Percentiles rank a stretch among this genome's conserved stretches.
Evolutionary conservation across 768 basidiomycete species (phyloP).

Genomic region (Leucosporidium scottii): DNA sequence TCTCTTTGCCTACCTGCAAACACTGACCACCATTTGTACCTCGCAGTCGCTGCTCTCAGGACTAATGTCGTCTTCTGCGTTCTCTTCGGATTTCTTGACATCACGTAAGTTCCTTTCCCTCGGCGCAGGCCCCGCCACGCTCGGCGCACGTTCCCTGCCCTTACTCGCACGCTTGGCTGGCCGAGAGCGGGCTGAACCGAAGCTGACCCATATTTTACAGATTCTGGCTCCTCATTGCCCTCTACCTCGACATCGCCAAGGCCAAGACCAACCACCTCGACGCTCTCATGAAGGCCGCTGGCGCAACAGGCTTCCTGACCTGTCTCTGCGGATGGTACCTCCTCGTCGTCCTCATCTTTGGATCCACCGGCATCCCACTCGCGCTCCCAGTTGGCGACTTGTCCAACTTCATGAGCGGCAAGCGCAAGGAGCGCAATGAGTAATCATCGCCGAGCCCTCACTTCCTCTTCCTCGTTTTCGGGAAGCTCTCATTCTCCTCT

Average conservation of each 20-base stretch:
- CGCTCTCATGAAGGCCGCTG: constrained; percentile 27
- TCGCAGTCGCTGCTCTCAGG: constrained; percentile 32
- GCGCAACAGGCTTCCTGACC: constrained; percentile 35
- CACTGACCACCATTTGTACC: too few species aligned
- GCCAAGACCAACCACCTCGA: constrained; percentile 7
- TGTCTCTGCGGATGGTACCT: constrained; percentile 19
- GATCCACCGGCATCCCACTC: constrained; percentile 33
- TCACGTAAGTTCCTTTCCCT: background rate
- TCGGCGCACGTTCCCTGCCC: too few species aligned
- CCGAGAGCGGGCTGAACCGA: too few species aligned
- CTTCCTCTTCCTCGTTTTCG: too few species aligned
- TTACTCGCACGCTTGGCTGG: too few species aligned
- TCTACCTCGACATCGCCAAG: constrained; percentile 27
- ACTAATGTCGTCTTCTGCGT: constrained; percentile 34
- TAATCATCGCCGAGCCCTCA: too few species aligned
- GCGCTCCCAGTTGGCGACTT: constrained; percentile 38
- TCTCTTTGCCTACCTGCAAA: too few species aligned
- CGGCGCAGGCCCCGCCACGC: too few species aligned
- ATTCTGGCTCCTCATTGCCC: constrained; percentile 33
- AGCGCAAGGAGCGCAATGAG: background rate
- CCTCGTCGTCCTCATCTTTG: constrained; percentile 30
- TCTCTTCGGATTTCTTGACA: constrained; percentile 33
- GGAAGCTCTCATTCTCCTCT: too few species aligned
- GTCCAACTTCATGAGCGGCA: constrained; percentile 22
- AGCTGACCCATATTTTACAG: too few species aligned